Base-by-base conservation (phyloP, 805 yeast species). In the Gaillardinia entomophila region DNA sequence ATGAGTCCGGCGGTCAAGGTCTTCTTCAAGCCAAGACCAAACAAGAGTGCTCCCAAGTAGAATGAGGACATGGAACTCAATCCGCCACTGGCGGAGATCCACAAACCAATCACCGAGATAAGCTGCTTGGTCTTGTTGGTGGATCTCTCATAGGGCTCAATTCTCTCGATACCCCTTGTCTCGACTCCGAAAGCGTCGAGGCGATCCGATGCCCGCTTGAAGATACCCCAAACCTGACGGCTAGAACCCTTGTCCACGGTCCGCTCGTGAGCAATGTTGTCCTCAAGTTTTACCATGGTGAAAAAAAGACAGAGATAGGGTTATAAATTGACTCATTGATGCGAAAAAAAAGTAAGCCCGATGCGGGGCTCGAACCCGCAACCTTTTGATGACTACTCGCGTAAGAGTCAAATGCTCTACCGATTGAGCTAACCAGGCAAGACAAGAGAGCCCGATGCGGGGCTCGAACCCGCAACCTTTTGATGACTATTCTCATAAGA, bases 11-110 rank as follows among this genome's bases (percentile, higher is more conserved):
- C 62, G 3, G 75, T 57, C 39, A 83, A 48, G 1, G 84, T 62
- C 45, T 84, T 81, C 36, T 60, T 72, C 45, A 83, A 79, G 11
- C 86, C 84, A 16, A 87, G 60, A 2, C 74, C 82, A 49, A 74
- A 87, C 2, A 83, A 49, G 31, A 84, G 53, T 0, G 95, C 85
- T 1, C 94, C 92, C 28, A 85, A 59, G 34, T 82, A 76, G 49
- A 74, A 87, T 1, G 92, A 76, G 1, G 95, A 82, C 88, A 87
- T 83, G 1, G 96, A 84, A 2, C 94, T 80, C n/a, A 87, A 62
- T 0, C 95, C 88, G 32, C 95, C 94, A 37, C 89, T 73, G 0
- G 90, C 95, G 26, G 89, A 78, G 12, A 84, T 49, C 96, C 96
- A 87, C 27, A 86, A 68, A 2, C 92, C 88, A 10, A 71, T 55